Evolutionary conservation across 2,329 filamentous ascomycete genomes (phyloP), one percentile per base, ranked within the genome.

Genomic region (Neofusicoccum umdonicola): DNA sequence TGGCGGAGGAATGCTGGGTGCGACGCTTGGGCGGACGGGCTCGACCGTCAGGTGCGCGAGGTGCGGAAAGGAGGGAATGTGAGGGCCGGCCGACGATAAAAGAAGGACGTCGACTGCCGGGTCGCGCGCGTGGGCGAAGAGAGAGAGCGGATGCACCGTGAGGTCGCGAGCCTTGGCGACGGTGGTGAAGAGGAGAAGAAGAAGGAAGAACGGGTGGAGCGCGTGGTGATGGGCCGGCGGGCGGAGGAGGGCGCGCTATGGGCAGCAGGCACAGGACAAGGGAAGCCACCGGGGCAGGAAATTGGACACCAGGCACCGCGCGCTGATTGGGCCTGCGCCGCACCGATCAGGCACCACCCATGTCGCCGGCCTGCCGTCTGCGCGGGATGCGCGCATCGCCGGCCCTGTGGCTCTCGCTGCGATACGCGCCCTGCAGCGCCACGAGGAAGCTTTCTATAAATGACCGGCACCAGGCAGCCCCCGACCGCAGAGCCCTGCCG

Each of bases 51-150:
- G 62, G 50, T 19, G 50, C 11, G 27, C 3, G 44, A 11, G 19
- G 42, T 37, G 22, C 27, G 19, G 41, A 34, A 17, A n/a, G 31
- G 51, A 65, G 41, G 9, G 54, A 60, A 66, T 54, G 62, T 48
- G 65, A 56, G 62, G 62, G 44, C 54, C 48, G 22, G 60, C 51
- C 45, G 67, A 64, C 65, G 64, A 65, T 68, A 68, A 69, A 69
- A 44, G 68, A 69, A 68, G 64, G 68, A 64, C 68, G 67, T 66
- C 67, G 65, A 69, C 68, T 63, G 58, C 67, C 65, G 39, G 65
- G 52, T 64, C 57, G 65, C 62, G 34, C 39, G 61, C 41, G 41
- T 4, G 37, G 51, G 61, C 61, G 61, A 63, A 44, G 34, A 31
- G 45, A 56, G 42, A 41, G 62, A 66, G 34, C 42, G 54, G 48